Conservation (phyloP, 2,329 filamentous ascomycete species). For the Xylariaceae sp. region DNA sequence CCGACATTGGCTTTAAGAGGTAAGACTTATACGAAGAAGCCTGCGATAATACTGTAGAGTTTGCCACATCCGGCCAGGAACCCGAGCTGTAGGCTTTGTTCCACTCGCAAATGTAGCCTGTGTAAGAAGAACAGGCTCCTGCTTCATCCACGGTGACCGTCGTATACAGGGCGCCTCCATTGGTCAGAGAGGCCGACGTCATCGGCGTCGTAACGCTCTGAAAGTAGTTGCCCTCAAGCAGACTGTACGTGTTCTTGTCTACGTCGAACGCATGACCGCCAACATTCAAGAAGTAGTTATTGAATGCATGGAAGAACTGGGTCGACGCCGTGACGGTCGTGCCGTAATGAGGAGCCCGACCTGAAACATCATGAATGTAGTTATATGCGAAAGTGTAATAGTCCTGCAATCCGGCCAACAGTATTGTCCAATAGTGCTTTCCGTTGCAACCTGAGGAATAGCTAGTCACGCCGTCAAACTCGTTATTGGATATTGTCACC, state of each 20-base stretch:
- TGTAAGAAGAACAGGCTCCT: no score
- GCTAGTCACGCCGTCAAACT: slow-evolving; percentile 41
- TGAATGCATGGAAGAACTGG: no score
- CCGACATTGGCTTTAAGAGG: no score
- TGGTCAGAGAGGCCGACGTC: neutral
- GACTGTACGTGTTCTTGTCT: neutral
- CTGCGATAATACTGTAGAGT: no score
- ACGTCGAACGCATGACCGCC: neutral
- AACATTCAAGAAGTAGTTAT: no score
- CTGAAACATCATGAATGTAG: slow-evolving; percentile 44
- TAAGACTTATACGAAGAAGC: no score
- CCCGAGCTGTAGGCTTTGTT: no score
- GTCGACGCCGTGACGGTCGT: no score
- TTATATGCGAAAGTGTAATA: slow-evolving; percentile 42
- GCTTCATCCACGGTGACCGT: no score
- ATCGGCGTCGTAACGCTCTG: neutral
- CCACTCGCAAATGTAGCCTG: no score
- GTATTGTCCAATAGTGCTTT: slow-evolving; percentile 47
- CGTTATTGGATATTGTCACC: slow-evolving; percentile 46
- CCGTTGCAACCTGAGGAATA: slow-evolving; percentile 44
- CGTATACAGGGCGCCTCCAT: neutral
- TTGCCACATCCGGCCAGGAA: no score
- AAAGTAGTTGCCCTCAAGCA: slow-evolving; percentile 1
- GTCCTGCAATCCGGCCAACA: slow-evolving; percentile 39
- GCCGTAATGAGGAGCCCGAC: no score